phyloP scores from a whole-genome alignment of 768 basidiomycete genomes.

The Suillus fuscotomentosus region DNA sequence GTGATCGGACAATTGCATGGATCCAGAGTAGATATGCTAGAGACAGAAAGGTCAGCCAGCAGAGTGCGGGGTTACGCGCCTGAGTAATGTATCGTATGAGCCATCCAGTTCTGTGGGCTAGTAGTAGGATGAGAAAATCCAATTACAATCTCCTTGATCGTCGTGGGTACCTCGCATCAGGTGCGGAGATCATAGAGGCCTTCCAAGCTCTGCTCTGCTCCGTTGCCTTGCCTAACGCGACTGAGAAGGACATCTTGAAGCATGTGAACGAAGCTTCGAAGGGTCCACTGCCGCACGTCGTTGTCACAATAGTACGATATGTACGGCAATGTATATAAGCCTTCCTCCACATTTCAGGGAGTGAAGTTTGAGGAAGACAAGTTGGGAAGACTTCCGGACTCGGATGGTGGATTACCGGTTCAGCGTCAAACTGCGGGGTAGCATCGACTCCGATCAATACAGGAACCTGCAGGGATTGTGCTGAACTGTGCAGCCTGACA shows the following conservation, averaged over 20 bases:
- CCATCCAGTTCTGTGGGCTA: conserved; percentile 4
- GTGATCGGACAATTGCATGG: conserved; percentile 7
- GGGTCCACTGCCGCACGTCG: neutral
- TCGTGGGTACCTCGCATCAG: conserved; percentile 22
- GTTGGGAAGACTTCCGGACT: neutral
- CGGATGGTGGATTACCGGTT: conserved; percentile 5
- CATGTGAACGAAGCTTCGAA: conserved; percentile 8
- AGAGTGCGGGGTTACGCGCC: conserved; percentile 6
- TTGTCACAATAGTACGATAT: neutral
- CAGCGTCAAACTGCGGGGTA: conserved; percentile 10
- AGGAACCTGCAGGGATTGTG: neutral
- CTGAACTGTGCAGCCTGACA: neutral
- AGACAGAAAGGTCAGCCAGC: neutral
- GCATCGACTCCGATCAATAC: conserved; percentile 5
- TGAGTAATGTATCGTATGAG: neutral
- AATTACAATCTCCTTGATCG: conserved; percentile 15
- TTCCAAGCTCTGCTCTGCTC: conserved; percentile 12
- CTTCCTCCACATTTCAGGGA: conserved; percentile 2
- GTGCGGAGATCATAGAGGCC: conserved; percentile 9
- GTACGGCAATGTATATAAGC: conserved; percentile 2
- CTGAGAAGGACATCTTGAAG: neutral
- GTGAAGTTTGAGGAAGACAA: neutral
- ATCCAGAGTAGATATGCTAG: neutral
- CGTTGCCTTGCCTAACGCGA: neutral
- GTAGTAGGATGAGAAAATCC: conserved; percentile 6